Base-by-base conservation (phyloP, 129 eudicot species). In the Flaveria bidentis region DNA sequence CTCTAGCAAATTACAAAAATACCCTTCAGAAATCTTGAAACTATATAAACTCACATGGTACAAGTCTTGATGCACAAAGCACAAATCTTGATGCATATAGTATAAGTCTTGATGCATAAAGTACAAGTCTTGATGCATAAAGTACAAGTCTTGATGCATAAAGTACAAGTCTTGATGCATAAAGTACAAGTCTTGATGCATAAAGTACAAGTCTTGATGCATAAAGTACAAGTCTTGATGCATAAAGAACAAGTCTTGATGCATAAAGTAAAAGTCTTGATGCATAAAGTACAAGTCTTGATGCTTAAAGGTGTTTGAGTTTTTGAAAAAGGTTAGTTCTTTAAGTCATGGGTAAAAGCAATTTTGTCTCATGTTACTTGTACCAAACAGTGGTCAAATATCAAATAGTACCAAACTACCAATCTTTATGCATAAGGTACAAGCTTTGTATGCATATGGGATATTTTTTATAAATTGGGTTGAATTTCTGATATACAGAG, bases 1-100 rank as follows among this genome's bases (percentile, higher is more conserved):
- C 98, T 86, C 97, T 93, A 81, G 17, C 22, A 62, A 62, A 62
- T 62, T 30, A 62, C 68, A 28, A 62, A 62, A 62, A 30, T 61
- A 62, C 68, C 68, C 44, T 4, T 62, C 68, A 62, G 45, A 62
- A 28, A 28, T 28, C 68, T 62, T 28, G 22, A 28, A 14, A 62
- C 9, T 7, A 55, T 17, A 46, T 15, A 11, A 46, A 69, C 2
- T 10, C 65, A 20, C 17, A 67, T 71, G 16, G 23, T 49, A 64
- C 73, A 76, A 30, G 5, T 2, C 58, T 14, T 47, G 10, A 25
- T 26, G 62, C 44, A 28, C 15, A 49, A 68, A 45, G 61, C 51
- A 50, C 75, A 70, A 50, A 1, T n/a, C 25, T 28, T 45, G 22
- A 70, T 69, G 57, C 42, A 44, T 11, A 20, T 14, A 33, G 22